phyloP scores from a whole-genome alignment of 495 filamentous ascomycete species.

The Immersiella caudata region DNA sequence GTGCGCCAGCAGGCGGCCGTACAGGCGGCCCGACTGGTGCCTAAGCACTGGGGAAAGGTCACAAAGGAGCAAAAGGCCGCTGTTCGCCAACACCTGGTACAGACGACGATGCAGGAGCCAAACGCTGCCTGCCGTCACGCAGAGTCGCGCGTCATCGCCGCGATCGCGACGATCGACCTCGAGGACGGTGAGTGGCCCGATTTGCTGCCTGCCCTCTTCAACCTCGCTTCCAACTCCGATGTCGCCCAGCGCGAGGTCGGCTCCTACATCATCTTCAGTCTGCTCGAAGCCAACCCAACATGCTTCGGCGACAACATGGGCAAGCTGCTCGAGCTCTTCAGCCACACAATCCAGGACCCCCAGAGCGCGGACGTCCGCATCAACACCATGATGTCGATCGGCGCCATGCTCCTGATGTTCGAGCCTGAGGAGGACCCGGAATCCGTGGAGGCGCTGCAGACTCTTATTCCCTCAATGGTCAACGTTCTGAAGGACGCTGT shows the following conservation, averaged over 20 bases:
- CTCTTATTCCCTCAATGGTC: slow-evolving; percentile 84
- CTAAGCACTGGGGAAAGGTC: slow-evolving; percentile 82
- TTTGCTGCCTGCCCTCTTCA: slow-evolving; percentile 72
- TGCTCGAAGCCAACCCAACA: slow-evolving; percentile 82
- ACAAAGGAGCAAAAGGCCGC: slow-evolving; percentile 62
- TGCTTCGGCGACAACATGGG: slow-evolving; percentile 73
- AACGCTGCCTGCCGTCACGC: slow-evolving; percentile 78
- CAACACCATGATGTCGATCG: slow-evolving; percentile 92
- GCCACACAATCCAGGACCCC: slow-evolving; percentile 83
- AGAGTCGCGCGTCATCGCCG: slow-evolving; percentile 82
- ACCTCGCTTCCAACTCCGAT: slow-evolving; percentile 69
- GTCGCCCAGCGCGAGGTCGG: slow-evolving; percentile 84
- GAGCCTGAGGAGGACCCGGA: slow-evolving; percentile 80
- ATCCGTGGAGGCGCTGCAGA: slow-evolving; percentile 71
- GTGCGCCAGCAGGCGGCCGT: slow-evolving; percentile 89
- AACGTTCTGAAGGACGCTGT: slow-evolving; percentile 82
- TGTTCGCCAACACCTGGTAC: slow-evolving; percentile 78
- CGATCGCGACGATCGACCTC: slow-evolving; percentile 83
- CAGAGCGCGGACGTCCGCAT: slow-evolving; percentile 89
- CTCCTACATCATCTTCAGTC: slow-evolving; percentile 88
- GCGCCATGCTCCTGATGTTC: slow-evolving; percentile 83
- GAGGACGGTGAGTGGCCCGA: slow-evolving; percentile 85
- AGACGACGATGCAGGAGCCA: slow-evolving; percentile 77
- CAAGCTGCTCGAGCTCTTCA: slow-evolving; percentile 81
- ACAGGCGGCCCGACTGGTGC: slow-evolving; percentile 76